Evolutionary conservation across 345 rosid genomes (phyloP), one percentile per base, ranked within the genome.

Genomic region (Acer saccharum): DNA sequence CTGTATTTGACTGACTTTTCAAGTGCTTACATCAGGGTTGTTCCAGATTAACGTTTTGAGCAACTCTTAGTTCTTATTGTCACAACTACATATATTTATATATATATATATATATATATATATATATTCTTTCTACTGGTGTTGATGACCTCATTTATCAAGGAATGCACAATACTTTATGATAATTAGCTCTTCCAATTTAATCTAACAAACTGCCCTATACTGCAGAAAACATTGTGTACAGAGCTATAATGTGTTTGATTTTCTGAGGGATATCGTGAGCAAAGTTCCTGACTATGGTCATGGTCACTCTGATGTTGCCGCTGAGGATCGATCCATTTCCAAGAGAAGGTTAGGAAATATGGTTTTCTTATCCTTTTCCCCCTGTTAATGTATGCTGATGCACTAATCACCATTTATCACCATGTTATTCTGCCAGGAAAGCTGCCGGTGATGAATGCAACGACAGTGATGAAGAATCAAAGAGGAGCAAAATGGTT

Each of bases 251-350:
- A 94, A 93, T 69, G 99, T 94, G 78, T 97, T 97, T 86, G 99
- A 97, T 84, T 97, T 97, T 81, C 91, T 97, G 88, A 88, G 93
- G 85, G 98, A 93, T 74, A 90, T 94, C 67, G 99, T 97, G 77
- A 85, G 93, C 88, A 91, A 84, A 88, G 99, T 97, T 81, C 98
- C 99, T 79, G 99, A 97, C 87, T 97, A 94, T 82, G 84, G 98
- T 74, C 94, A 89, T 67, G 87, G 91, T 43, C 90, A 88, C 78
- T 82, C 95, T 69, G 99, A 97, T 79, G 84, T 86, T 73, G 79
- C 84, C 77, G 84, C 87, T 75, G 99, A 93, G 39, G 98, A 97
- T 74, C 91, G 93, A 78, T 78, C 71, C 74, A 81, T 90, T 79
- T 85, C 98, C 23, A 94, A 90, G 83, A 91, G 99, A 91, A 94